Percentiles rank a stretch among this genome's conserved stretches.
phyloP scores from a whole-genome alignment of 495 filamentous ascomycete species.

The Aspergillus avenaceus region DNA sequence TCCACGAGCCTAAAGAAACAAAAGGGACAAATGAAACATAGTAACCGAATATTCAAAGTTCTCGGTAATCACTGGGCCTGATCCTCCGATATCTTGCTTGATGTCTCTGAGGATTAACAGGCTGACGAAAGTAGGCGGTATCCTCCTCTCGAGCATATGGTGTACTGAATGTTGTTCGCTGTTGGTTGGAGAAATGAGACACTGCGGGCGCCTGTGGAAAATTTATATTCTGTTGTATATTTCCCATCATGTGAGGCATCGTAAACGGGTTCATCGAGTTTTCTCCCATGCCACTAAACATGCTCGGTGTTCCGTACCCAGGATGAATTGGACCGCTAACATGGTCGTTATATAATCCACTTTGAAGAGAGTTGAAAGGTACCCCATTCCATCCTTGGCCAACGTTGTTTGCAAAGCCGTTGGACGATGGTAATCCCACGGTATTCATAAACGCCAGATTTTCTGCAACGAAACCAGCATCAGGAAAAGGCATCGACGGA shows the following conservation, averaged over 20 bases:
- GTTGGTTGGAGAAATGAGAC: slow-evolving; percentile 64
- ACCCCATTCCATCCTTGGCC: slow-evolving; percentile 42
- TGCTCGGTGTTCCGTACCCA: slow-evolving; percentile 28
- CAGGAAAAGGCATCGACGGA: slow-evolving; percentile 40
- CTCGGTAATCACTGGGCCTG: slow-evolving; percentile 83
- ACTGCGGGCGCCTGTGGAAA: slow-evolving; percentile 31
- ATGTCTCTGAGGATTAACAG: slow-evolving; percentile 91
- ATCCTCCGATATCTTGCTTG: slow-evolving; percentile 72
- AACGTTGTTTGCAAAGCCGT: slow-evolving; percentile 42
- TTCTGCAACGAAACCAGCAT: slow-evolving; percentile 36
- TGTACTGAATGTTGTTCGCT: slow-evolving; percentile 60
- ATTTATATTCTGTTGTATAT: slow-evolving; percentile 25
- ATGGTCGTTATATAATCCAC: slow-evolving; percentile 48
- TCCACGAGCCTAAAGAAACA: neutral
- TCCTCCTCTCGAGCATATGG: slow-evolving; percentile 73
- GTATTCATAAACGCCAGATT: slow-evolving; percentile 52
- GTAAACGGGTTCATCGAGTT: slow-evolving; percentile 35
- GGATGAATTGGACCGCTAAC: slow-evolving; percentile 23
- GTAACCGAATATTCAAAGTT: slow-evolving; percentile 50
- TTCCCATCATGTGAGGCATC: slow-evolving; percentile 27
- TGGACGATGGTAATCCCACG: slow-evolving; percentile 40
- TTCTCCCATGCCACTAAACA: slow-evolving; percentile 40
- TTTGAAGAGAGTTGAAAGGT: slow-evolving; percentile 32
- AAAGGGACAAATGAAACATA: neutral
- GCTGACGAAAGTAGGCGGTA: slow-evolving; percentile 91